Conservation (phyloP, 2,329 filamentous ascomycete species). For the Diaporthe sp. region DNA sequence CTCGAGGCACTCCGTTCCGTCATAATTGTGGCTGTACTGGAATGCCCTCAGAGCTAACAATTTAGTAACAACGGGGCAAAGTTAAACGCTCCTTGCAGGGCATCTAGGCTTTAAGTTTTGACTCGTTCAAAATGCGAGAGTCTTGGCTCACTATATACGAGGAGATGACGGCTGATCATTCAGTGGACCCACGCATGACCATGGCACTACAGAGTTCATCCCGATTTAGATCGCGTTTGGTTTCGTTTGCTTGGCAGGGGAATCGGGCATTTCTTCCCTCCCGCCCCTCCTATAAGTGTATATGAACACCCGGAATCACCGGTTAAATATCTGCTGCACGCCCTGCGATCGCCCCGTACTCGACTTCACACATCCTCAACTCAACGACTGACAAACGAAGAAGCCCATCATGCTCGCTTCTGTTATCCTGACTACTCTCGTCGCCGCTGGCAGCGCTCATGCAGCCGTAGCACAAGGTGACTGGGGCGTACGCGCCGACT, state of each 20-base stretch:
- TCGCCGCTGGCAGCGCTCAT: background rate
- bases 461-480: background rate
- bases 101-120: background rate
- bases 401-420: background rate
- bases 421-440: background rate
- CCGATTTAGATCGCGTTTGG: slow-evolving; percentile 24
- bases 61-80: background rate
- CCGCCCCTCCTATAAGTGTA: background rate
- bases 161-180: slow-evolving; percentile 13
- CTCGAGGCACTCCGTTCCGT: background rate
- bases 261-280: slow-evolving; percentile 6
- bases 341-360: background rate
- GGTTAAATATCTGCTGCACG: background rate
- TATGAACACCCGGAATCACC: background rate
- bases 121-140: slow-evolving; percentile 8
- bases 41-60: background rate
- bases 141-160: slow-evolving; percentile 23
- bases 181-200: slow-evolving; percentile 4
- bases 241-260: slow-evolving; percentile 15
- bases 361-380: no score
- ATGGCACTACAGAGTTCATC: slow-evolving; percentile 8
- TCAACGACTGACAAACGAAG: background rate
- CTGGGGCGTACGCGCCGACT: slow-evolving; percentile 8
- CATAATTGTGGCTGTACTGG: background rate
- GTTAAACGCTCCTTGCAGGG: background rate